A percentile compares a stretch with the other conserved stretches of the same genome.
Conservation (phyloP, 768 basidiomycete genomes). For the Leccinum variicolor region DNA sequence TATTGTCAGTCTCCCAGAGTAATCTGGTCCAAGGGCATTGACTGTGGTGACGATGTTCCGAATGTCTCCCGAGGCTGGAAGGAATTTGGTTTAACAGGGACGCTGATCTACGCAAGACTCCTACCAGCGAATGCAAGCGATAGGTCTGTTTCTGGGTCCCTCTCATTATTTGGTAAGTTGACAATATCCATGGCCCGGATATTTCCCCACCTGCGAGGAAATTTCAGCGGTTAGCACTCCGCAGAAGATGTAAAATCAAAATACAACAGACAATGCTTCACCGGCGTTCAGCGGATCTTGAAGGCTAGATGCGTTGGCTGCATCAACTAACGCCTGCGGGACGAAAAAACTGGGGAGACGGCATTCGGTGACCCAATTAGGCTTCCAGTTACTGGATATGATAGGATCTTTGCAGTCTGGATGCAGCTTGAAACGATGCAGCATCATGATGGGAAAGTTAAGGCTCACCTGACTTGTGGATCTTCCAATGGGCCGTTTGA, state of each 20-base stretch:
- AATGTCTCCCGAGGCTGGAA: constrained; percentile 47
- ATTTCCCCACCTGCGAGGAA: constrained; percentile 31
- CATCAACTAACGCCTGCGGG: neutral
- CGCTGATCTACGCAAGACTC: neutral
- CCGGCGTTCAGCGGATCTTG: constrained; percentile 28
- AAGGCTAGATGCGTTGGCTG: constrained; percentile 3
- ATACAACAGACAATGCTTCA: constrained; percentile 17
- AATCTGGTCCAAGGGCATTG: constrained; percentile 40
- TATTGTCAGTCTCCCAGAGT: constrained; percentile 37
- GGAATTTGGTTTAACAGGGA: neutral
- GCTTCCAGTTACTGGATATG: constrained; percentile 17
- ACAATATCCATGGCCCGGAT: constrained; percentile 34
- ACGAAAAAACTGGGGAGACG: constrained; percentile 20
- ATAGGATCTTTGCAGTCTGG: constrained; percentile 24
- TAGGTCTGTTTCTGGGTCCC: constrained; percentile 13
- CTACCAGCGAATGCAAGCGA: constrained; percentile 25
- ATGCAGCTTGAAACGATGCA: neutral
- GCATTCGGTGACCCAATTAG: constrained; percentile 20
- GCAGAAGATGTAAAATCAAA: neutral
- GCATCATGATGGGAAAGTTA: neutral
- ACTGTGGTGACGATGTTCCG: constrained; percentile 43
- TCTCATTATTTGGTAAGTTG: constrained; percentile 24
- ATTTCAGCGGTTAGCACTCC: neutral
- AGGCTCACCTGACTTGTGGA: constrained; percentile 35
- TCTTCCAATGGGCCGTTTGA: constrained; percentile 39